Conservation (phyloP, 2,329 filamentous ascomycete genomes). For the Diaporthe sp. region DNA sequence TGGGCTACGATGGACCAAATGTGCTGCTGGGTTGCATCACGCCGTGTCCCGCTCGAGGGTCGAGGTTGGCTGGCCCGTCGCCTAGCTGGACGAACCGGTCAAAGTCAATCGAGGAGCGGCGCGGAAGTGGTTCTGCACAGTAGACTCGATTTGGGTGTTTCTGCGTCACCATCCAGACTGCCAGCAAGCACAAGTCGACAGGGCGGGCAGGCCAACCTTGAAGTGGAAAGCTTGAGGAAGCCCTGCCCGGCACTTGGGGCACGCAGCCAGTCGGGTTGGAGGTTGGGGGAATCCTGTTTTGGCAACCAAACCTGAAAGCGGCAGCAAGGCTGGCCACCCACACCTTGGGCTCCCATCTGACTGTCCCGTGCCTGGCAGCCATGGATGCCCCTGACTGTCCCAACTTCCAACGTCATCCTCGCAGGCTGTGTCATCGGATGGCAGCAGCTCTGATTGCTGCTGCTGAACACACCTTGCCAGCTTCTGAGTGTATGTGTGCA, state of each 20-base stretch:
- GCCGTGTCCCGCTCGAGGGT: not conserved
- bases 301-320: not conserved
- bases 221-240: not conserved
- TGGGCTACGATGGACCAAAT: not conserved
- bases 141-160: not conserved
- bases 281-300: conserved; percentile 14
- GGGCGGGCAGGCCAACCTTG: conserved; percentile 16
- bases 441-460: conserved; percentile 22
- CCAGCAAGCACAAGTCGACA: conserved; percentile 2
- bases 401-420: conserved; percentile 36
- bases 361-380: not conserved
- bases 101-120: conserved; percentile 18
- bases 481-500: not conserved
- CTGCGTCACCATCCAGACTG: conserved; percentile 25
- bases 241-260: not conserved
- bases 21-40: not conserved
- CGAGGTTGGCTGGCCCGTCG: not conserved
- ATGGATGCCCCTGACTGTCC: conserved; percentile 35
- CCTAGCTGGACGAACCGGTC: conserved; percentile 22
- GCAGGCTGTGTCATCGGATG: conserved; percentile 27
- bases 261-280: conserved; percentile 26
- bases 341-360: not conserved
- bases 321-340: conserved; percentile 3
- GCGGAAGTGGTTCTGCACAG: not conserved
- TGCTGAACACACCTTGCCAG: not conserved